Evolutionary conservation across 1,139 yeast genomes (phyloP), one percentile per base, ranked within the genome.

Genomic region (Blastobotrys indianensis): DNA sequence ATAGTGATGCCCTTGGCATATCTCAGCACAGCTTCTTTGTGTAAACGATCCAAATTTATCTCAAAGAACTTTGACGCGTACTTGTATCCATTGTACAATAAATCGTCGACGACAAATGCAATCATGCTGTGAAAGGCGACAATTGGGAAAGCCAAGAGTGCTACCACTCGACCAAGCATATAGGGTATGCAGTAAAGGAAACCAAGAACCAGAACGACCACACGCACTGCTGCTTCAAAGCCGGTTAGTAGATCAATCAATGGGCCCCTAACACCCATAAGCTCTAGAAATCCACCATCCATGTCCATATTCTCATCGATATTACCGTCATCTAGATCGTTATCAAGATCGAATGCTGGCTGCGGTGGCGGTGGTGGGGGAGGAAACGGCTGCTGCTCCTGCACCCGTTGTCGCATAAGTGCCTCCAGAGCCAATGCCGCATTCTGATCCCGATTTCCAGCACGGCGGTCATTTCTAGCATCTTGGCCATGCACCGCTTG

Each of bases 201-300:
- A 9, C 43, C 51, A 1, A 51, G 41, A 4, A 50, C 30, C 2
- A 45, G 20, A 10, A 50, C 50, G 6, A 60, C 50, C 10, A 56
- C 51, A 37, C 56, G 40, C 31, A 53, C 50, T 3, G 59, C 60
- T 7, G 53, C 50, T 11, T 41, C 32, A 28, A 47, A 48, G 5
- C 54, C 47, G 1, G 56, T 55, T 31, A 59, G 41, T n/a, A 54
- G 50, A 5, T 49, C 43, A 13, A 49, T 32, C 3, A 64, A 33
- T 5, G 68, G 66, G 4, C 66, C 67, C 7, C 64, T 54, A 32
- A 62, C 46, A 2, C 66, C 68, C 10, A 62, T 50, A 9, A 64
- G 51, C 35, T 62, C 63, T 15, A 61, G 45, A 15, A 63, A 41
- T 11, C 61, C 63, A 8, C 50, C 57, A 9, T 47, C 60, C 5